A percentile compares a stretch with the other conserved stretches of the same genome.
phyloP scores from a whole-genome alignment of 1,284 basidiomycete species.

The Moesziomyces sp. region DNA sequence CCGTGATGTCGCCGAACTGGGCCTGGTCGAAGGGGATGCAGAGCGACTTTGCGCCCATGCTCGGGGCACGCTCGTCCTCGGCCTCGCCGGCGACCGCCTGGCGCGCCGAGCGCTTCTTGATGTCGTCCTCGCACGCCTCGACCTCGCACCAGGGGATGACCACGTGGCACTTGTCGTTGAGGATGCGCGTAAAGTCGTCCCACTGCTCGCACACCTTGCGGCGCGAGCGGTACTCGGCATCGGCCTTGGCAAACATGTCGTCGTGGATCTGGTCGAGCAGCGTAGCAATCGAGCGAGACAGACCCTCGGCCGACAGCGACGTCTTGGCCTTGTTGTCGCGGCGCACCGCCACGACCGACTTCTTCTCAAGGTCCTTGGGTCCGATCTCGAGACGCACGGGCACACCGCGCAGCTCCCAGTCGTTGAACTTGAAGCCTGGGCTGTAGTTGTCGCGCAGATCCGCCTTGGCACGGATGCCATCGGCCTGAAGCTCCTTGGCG shows the following conservation, averaged over 20 bases:
- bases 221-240: conserved; percentile 79
- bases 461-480: conserved; percentile 84
- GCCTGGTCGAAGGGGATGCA: conserved; percentile 96
- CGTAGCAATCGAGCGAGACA: conserved; percentile 48
- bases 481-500: conserved; percentile 72
- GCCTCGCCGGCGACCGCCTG: conserved; percentile 53
- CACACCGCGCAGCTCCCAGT: conserved; percentile 92
- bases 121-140: conserved; percentile 94
- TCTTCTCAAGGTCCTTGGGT: conserved; percentile 87
- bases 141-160: conserved; percentile 97
- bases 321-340: conserved; percentile 78
- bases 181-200: conserved; percentile 87
- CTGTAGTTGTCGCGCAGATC: conserved; percentile 96
- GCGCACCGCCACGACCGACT: conserved; percentile 84
- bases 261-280: conserved; percentile 87
- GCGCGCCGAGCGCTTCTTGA: conserved; percentile 89
- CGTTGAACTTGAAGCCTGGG: conserved; percentile 98
- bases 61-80: conserved; percentile 84
- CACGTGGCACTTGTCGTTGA: conserved; percentile 88
- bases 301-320: conserved; percentile 35
- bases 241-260: conserved; percentile 87
- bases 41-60: conserved; percentile 97
- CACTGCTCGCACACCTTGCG: conserved; percentile 83
- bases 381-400: conserved; percentile 97
- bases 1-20: conserved; percentile 59